Conservation (phyloP, 2,329 filamentous ascomycete genomes). For the Zymoseptoria pseudotritici region DNA sequence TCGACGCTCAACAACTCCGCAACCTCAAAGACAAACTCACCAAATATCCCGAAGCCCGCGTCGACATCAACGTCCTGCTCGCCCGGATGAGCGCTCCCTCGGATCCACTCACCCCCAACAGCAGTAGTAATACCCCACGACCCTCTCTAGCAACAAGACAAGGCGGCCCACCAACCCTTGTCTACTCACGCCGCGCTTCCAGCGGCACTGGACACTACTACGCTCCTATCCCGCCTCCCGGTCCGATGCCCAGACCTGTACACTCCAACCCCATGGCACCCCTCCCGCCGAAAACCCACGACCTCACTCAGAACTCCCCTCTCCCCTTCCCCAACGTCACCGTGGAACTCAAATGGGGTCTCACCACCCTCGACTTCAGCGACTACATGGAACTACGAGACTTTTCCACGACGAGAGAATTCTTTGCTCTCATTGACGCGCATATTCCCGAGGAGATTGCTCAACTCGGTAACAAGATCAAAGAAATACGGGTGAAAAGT, state of each 20-base stretch:
- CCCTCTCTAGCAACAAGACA: neutral
- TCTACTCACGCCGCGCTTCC: neutral
- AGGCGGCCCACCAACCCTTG: neutral
- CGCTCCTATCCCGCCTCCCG: neutral
- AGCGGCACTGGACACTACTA: neutral
- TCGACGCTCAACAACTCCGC: neutral
- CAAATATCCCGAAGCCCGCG: constrained; percentile 3
- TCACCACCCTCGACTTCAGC: constrained; percentile 6
- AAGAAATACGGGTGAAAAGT: constrained; percentile 10
- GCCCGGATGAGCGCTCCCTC: neutral
- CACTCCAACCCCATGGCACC: neutral
- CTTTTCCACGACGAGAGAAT: constrained; percentile 4
- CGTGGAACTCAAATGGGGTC: constrained; percentile 11
- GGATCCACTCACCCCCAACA: neutral
- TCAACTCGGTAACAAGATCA: constrained; percentile 3
- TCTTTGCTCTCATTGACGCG: constrained; percentile 10
- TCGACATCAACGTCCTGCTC: constrained; percentile 1
- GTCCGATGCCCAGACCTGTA: neutral
- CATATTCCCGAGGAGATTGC: constrained; percentile 7
- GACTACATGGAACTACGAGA: constrained; percentile 11
- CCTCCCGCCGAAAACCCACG: neutral
- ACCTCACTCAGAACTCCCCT: neutral
- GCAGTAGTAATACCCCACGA: neutral
- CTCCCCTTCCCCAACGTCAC: constrained; percentile 6
- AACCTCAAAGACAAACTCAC: constrained; percentile 3